These are phyloP conservation scores for Geotrichum reessii DNA, from an alignment of 1,139 yeast genomes.

Conservation along the genomic window DNA sequence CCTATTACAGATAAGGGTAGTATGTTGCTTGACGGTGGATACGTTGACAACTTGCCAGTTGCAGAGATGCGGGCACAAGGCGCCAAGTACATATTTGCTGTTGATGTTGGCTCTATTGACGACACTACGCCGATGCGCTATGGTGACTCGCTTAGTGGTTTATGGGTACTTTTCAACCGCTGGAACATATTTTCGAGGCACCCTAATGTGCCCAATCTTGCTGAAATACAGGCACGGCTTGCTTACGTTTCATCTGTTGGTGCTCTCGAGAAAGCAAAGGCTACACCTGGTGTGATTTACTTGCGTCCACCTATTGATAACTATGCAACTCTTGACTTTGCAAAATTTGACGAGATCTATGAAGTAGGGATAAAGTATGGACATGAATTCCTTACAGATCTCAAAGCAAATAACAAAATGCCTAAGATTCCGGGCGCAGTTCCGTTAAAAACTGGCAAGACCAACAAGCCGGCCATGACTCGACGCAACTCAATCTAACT, in stretches of 20 bases:
- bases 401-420: slow-evolving; percentile 50
- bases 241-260: slow-evolving; percentile 95
- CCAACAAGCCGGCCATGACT: not conserved
- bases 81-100: slow-evolving; percentile 82
- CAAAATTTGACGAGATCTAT: slow-evolving; percentile 83
- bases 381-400: slow-evolving; percentile 48
- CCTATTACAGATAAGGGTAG: slow-evolving; percentile 77
- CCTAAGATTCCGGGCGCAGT: slow-evolving; percentile 58
- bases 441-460: not conserved
- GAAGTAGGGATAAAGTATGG: slow-evolving; percentile 81
- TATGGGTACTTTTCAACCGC: slow-evolving; percentile 83
- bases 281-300: slow-evolving; percentile 83
- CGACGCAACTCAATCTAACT: slow-evolving; percentile 7
- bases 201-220: slow-evolving; percentile 89
- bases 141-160: slow-evolving; percentile 89
- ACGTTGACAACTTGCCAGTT: slow-evolving; percentile 89
- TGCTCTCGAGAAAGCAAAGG: slow-evolving; percentile 82
- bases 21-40: slow-evolving; percentile 94
- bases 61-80: slow-evolving; percentile 81
- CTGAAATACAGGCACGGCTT: slow-evolving; percentile 86
- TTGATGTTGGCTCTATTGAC: slow-evolving; percentile 93
- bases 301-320: slow-evolving; percentile 90
- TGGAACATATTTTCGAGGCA: slow-evolving; percentile 87
- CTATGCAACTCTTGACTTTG: slow-evolving; percentile 88
- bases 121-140: slow-evolving; percentile 85